These are phyloP conservation scores for Leccinum ochraceum DNA, from an alignment of 768 basidiomycete genomes.

Conservation along the genomic window DNA sequence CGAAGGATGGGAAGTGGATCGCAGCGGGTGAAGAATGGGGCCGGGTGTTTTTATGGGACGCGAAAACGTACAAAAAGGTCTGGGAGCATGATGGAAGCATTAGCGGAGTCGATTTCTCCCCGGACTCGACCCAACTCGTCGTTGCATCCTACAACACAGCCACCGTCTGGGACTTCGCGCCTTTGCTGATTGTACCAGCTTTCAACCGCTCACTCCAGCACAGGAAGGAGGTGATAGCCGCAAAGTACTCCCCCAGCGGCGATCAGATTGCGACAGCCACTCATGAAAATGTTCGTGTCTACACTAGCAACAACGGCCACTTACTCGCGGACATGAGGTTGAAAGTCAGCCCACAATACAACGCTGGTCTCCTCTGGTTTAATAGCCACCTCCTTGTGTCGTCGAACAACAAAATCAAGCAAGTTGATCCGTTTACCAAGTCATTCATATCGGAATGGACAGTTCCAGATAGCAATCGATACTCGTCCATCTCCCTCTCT, in stretches of 20 bases:
- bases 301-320: neutral
- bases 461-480: neutral
- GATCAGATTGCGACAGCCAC: neutral
- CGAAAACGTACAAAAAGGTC: neutral
- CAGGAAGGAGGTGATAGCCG: neutral
- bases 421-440: neutral
- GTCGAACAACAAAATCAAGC: neutral
- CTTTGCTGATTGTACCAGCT: too few species aligned
- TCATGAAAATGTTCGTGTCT: neutral
- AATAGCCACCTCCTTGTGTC: neutral
- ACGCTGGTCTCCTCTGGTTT: neutral
- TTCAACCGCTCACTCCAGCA: neutral
- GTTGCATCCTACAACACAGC: neutral
- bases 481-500: neutral
- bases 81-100: neutral
- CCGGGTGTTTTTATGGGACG: neutral
- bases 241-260: neutral
- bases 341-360: neutral
- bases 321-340: neutral
- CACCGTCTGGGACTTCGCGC: neutral
- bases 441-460: neutral
- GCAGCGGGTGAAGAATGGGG: neutral
- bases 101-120: neutral
- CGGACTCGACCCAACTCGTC: neutral
- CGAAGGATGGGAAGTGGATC: neutral